phyloP scores from a whole-genome alignment of 2,329 filamentous ascomycete genomes.

The Amylocarpus encephaloides region DNA sequence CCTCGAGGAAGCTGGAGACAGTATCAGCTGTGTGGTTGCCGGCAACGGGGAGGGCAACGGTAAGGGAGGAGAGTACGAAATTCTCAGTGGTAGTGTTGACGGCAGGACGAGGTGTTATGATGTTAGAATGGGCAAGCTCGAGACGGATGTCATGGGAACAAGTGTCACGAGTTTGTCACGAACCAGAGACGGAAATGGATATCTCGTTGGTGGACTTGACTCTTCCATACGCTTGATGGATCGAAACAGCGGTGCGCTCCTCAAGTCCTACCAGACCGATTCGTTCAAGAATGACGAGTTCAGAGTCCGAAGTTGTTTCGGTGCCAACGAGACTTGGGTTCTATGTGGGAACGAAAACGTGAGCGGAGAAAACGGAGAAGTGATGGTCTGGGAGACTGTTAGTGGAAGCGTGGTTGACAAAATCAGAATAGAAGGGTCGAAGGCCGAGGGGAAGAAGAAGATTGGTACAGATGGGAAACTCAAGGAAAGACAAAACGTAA shows the following conservation, averaged over 20 bases:
- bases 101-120: slow-evolving; percentile 79
- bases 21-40: slow-evolving; percentile 40
- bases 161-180: slow-evolving; percentile 70
- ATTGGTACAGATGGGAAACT: slow-evolving; percentile 55
- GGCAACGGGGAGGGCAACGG: slow-evolving; percentile 9
- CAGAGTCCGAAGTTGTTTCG: slow-evolving; percentile 45
- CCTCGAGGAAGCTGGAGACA: slow-evolving; percentile 66
- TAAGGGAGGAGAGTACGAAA: slow-evolving; percentile 40
- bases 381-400: slow-evolving; percentile 78
- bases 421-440: slow-evolving; percentile 41
- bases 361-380: slow-evolving; percentile 21
- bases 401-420: slow-evolving; percentile 61
- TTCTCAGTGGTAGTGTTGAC: slow-evolving; percentile 77
- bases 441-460: slow-evolving; percentile 38
- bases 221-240: slow-evolving; percentile 76
- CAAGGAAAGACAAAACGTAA: slow-evolving; percentile 52
- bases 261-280: slow-evolving; percentile 62
- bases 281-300: slow-evolving; percentile 35
- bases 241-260: slow-evolving; percentile 62
- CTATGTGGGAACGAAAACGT: slow-evolving; percentile 68
- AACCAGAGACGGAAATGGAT: slow-evolving; percentile 65
- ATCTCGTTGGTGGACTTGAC: slow-evolving; percentile 72
- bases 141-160: slow-evolving; percentile 63
- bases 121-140: slow-evolving; percentile 64
- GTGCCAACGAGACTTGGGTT: slow-evolving; percentile 69